Base-by-base conservation (phyloP, 306 rosid genomes). In the Begonia fuchsioides region DNA sequence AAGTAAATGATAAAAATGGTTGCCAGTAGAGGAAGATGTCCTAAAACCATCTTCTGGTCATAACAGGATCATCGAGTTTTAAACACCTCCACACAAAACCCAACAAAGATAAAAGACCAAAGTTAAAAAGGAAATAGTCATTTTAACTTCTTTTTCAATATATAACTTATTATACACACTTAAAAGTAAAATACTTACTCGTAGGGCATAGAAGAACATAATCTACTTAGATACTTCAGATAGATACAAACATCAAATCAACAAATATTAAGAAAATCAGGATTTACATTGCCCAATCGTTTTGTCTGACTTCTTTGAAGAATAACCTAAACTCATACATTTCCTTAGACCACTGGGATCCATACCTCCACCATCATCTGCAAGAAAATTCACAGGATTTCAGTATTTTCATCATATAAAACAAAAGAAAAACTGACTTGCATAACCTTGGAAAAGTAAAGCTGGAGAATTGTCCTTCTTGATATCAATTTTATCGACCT, bases 311-410 rank as follows among this genome's bases (percentile, higher is more conserved):
- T 88, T 88, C 87, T 84, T 88, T 44, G 97, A 76, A 12, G 97
- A 88, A 66, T 81, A 88, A 12, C 93, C 97, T 80, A 88, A 68
- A 77, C 97, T 88, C 95, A 88, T 81, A 74, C 97, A 88, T 53
- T 84, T 88, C 48, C 97, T 77, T 49, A 88, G 56, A 45, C 72
- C 47, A 44, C 68, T 73, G 20, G 95, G 95, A 59, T 76, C 71
- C 97, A 88, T 84, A 64, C 97, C 95, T 47, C 87, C 90, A 56
- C 97, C 97, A 74, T 84, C 87, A 68, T 88, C 97, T 88, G 65
- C 86, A 70, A 43, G 53, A 45, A 66, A 72, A 0, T 41, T 11
- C 14, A 11, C 45, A 41, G 45, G 14, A 13, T 0, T 11, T 41
- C 12, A 41, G 12, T 10, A 41, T 41, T 41, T 41, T 10, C 45